phyloP scores from a whole-genome alignment of 176 grass and related monocot species.

The Avena eriantha region DNA sequence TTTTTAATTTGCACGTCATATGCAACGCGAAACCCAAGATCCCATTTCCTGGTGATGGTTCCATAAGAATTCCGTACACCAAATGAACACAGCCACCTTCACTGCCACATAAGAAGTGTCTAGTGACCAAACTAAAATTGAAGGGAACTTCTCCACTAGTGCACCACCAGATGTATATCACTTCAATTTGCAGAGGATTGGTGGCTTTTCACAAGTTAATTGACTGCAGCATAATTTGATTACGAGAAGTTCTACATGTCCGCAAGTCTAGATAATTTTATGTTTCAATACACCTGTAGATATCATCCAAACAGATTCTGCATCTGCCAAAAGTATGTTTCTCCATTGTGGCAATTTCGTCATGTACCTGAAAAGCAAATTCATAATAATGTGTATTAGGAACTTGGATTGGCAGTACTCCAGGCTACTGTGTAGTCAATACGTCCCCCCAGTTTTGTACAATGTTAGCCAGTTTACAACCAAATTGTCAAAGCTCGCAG shows the following conservation, averaged over 20 bases:
- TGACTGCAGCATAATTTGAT: background rate
- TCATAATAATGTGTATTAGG: slow-evolving; percentile 10
- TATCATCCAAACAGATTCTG: slow-evolving; percentile 61
- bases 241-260: slow-evolving; percentile 6
- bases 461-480: background rate
- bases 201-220: background rate
- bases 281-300: slow-evolving; percentile 58
- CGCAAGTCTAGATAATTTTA: background rate
- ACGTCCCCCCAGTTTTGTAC: background rate
- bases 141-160: background rate
- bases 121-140: background rate
- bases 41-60: background rate
- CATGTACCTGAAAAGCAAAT: slow-evolving; percentile 65
- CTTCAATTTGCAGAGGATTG: background rate
- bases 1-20: background rate
- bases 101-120: background rate
- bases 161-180: slow-evolving; percentile 16
- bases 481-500: background rate
- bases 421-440: background rate
- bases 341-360: slow-evolving; percentile 56
- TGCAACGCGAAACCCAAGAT: background rate
- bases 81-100: background rate
- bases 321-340: slow-evolving; percentile 66
- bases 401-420: background rate
- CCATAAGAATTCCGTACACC: background rate